phyloP scores from a whole-genome alignment of 2,329 filamentous ascomycete species.

The Scytalidium sp. region DNA sequence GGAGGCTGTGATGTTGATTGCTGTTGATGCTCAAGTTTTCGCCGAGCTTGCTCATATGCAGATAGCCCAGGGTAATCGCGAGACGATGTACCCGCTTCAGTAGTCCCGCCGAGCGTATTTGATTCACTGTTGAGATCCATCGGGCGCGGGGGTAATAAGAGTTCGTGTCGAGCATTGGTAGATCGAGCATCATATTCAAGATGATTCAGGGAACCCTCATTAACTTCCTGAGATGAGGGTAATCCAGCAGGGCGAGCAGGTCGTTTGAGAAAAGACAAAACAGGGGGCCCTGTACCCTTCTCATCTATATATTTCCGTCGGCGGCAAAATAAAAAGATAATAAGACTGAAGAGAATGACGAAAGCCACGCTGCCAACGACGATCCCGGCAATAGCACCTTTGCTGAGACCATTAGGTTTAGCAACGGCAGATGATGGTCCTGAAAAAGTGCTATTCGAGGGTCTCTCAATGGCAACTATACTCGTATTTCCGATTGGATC shows the following conservation, averaged over 20 bases:
- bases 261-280: constrained; percentile 55
- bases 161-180: constrained; percentile 20
- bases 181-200: constrained; percentile 22
- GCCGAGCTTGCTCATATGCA: constrained; percentile 48
- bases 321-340: constrained; percentile 13
- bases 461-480: constrained; percentile 17
- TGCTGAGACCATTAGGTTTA: constrained; percentile 7
- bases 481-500: constrained; percentile 20
- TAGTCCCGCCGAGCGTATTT: constrained; percentile 17
- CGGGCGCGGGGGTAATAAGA: constrained; percentile 20
- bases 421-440: constrained; percentile 4
- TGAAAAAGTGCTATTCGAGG: constrained; percentile 22
- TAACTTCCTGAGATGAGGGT: constrained; percentile 48
- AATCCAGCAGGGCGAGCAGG: constrained; percentile 41
- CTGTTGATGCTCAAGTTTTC: constrained; percentile 49
- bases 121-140: constrained; percentile 23
- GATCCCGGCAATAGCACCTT: constrained; percentile 21
- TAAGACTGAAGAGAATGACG: constrained; percentile 9
- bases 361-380: constrained; percentile 14
- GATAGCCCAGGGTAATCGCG: constrained; percentile 35
- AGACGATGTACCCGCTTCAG: constrained; percentile 14
- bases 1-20: constrained; percentile 48
- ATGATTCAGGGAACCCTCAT: constrained; percentile 47
- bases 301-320: constrained; percentile 4
- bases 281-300: constrained; percentile 36